Evolutionary conservation across 2,329 filamentous ascomycete species (phyloP).

Genomic region (Trichoderma citrinoviride): DNA sequence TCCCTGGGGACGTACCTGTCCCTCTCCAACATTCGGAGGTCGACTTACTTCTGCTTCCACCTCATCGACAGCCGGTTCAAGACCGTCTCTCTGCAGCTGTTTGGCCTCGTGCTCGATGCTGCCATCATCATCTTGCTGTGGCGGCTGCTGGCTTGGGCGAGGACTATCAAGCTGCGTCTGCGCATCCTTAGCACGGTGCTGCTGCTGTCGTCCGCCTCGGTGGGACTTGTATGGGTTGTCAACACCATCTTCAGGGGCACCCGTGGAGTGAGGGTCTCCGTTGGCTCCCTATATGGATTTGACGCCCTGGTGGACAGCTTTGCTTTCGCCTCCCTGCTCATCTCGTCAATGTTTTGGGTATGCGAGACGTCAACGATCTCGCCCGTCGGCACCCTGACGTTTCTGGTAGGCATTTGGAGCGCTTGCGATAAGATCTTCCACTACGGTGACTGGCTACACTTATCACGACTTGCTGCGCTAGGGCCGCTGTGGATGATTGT

Average conservation of each 20-base stretch:
- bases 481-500: constrained; percentile 41
- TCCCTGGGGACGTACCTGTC: constrained; percentile 44
- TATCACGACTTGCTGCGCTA: constrained; percentile 38
- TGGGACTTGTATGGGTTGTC: constrained; percentile 39
- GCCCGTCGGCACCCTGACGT: constrained; percentile 43
- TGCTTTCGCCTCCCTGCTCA: constrained; percentile 43
- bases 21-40: constrained; percentile 40
- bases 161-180: constrained; percentile 48
- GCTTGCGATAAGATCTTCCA: constrained; percentile 37
- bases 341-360: constrained; percentile 46
- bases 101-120: constrained; percentile 47
- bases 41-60: constrained; percentile 52
- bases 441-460: constrained; percentile 47
- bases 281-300: constrained; percentile 48
- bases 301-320: constrained; percentile 50
- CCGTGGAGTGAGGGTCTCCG: constrained; percentile 30
- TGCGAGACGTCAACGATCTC: constrained; percentile 47
- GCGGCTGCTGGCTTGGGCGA: constrained; percentile 51
- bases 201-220: constrained; percentile 39
- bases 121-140: constrained; percentile 48
- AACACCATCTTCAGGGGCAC: constrained; percentile 32
- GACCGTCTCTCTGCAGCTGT: constrained; percentile 42
- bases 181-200: constrained; percentile 45
- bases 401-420: constrained; percentile 41
- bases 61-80: constrained; percentile 39